Evolutionary conservation across 352 stramenopile genomes (phyloP).

Genomic region (Globisporangium okanoganense): DNA sequence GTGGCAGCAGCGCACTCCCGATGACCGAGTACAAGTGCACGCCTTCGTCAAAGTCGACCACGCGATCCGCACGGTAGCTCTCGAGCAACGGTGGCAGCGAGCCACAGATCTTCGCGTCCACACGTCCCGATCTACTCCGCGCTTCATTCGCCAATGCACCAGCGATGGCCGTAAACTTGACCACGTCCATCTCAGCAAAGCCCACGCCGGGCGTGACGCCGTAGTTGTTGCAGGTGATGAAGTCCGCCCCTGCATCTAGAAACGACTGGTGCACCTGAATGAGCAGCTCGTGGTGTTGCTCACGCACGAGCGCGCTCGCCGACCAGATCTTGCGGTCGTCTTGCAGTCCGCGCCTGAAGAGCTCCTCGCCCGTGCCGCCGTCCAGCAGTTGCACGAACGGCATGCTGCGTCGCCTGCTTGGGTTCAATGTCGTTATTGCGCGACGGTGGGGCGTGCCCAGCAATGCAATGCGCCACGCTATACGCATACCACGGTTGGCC

Average conservation of each 20-base stretch:
- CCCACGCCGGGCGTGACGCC: constrained; percentile 83
- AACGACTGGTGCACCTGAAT: constrained; percentile 82
- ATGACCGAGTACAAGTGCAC: constrained; percentile 71
- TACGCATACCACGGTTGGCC: neutral
- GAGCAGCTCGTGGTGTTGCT: constrained; percentile 66
- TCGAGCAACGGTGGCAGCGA: constrained; percentile 86
- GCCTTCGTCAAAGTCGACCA: constrained; percentile 62
- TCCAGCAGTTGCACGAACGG: constrained; percentile 59
- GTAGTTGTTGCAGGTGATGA: constrained; percentile 92
- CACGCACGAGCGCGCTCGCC: constrained; percentile 72
- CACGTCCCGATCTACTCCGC: constrained; percentile 9
- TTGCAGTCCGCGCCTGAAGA: constrained; percentile 75
- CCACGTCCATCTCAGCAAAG: constrained; percentile 74
- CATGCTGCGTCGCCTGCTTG: neutral
- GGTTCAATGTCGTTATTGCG: neutral
- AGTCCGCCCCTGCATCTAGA: constrained; percentile 65
- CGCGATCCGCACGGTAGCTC: constrained; percentile 84
- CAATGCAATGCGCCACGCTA: neutral
- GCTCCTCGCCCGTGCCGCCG: constrained; percentile 89
- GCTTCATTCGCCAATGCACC: constrained; percentile 60
- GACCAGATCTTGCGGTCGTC: constrained; percentile 90
- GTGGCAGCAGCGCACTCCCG: constrained; percentile 48
- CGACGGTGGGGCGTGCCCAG: neutral
- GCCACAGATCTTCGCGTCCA: constrained; percentile 54
- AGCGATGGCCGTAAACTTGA: constrained; percentile 37